Evolutionary conservation across 345 rosid species (phyloP), one percentile per base, ranked within the genome.

Genomic region (Hirschfeldia incana): DNA sequence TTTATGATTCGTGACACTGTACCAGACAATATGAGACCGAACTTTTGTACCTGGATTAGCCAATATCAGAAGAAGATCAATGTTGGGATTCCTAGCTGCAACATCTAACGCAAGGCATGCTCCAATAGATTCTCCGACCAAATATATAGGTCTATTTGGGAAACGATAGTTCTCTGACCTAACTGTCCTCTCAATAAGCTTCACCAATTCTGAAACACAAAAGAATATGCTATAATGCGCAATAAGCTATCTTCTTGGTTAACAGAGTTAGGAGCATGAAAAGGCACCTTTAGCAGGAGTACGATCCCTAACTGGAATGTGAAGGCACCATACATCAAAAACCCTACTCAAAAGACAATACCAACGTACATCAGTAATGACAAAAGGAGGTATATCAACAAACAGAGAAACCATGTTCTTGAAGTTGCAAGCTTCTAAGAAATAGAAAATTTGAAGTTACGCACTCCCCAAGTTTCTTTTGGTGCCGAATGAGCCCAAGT

Each of bases 401-500:
- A 63, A 62, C 66, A 62, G 66, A 29, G 37, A 5, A 62, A 62
- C 66, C 67, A 6, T 13, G 8, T 62, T 61, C 65, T 61, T 29
- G 33, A 59, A 21, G 21, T 21, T 46, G 53, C 53, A 46, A 46
- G 16, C 53, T 46, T 46, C 53, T 12, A 12, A 46, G 2, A 46
- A 46, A 5, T 46, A 5, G 13, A 46, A 21, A 29, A 71, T 27
- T 33, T 5, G 55, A 66, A 29, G 11, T 33, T 27, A 74, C 92
- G 69, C 75, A 92, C 97, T 82, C 85, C 29, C 90, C 92, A 0
- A 92, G 87, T 68, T 74, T 81, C 69, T 77, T 69, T 76, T 90
- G 90, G 46, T 92, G 95, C 75, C 66, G 84, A 70, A 77, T 72
- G 62, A 92, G 93, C 7, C 95, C 94, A 42, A 89, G 86, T 66